These are phyloP conservation scores for Aspergillus mulundensis DNA, from an alignment of 495 filamentous ascomycete species.

Conservation along the genomic window DNA sequence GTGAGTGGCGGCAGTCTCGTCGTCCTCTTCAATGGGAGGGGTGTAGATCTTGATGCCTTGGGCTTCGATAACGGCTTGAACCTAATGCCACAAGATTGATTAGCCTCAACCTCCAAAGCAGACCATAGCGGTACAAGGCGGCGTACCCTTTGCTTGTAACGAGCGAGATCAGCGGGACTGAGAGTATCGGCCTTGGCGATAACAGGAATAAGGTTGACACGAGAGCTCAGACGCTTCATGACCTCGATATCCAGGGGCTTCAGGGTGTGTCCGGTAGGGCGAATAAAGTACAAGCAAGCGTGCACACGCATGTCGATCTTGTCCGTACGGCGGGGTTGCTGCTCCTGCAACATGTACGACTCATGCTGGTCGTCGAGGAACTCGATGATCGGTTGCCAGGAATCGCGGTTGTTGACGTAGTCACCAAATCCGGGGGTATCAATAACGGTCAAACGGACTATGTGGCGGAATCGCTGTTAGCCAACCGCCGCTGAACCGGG, in stretches of 20 bases:
- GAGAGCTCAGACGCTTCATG: constrained; percentile 96
- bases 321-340: constrained; percentile 93
- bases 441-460: constrained; percentile 96
- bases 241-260: constrained; percentile 99
- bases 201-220: constrained; percentile 97
- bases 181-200: constrained; percentile 98
- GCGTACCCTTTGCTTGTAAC: constrained; percentile 87
- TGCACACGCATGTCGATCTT: constrained; percentile 99
- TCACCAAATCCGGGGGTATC: constrained; percentile 98
- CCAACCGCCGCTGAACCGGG: constrained; percentile 11
- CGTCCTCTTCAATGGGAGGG: constrained; percentile 94
- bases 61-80: constrained; percentile 91
- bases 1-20: constrained; percentile 91
- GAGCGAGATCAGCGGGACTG: constrained; percentile 82
- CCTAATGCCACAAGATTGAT: constrained; percentile 47
- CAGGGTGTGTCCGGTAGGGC: constrained; percentile 94
- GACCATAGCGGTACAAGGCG: not conserved
- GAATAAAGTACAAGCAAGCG: constrained; percentile 97
- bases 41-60: constrained; percentile 99
- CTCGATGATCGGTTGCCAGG: constrained; percentile 99
- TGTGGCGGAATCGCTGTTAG: constrained; percentile 16
- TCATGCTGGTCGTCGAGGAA: constrained; percentile 99
- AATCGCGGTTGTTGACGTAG: constrained; percentile 99
- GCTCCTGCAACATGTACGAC: constrained; percentile 99
- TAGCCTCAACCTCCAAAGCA: not conserved